Evolutionary conservation across 768 basidiomycete genomes (phyloP).

Genomic region (Solioccasus polychromus): DNA sequence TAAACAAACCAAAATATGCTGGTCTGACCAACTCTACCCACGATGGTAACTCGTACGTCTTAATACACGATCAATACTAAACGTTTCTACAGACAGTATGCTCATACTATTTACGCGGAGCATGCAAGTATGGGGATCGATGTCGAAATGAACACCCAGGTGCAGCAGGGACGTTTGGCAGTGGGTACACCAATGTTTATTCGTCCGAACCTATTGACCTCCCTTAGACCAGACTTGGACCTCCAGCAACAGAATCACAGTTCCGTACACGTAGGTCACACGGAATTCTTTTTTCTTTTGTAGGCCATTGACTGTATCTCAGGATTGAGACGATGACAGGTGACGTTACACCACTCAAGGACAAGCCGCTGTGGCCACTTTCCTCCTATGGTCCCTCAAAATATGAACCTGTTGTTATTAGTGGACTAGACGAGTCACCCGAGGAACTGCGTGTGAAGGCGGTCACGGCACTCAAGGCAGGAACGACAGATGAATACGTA

Average conservation of each 20-base stretch:
- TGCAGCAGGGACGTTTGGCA: constrained; percentile 43
- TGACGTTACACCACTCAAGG: constrained; percentile 58
- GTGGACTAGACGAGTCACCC: constrained; percentile 65
- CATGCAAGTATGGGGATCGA: constrained; percentile 60
- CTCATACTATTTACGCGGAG: constrained; percentile 58
- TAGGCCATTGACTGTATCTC: background rate
- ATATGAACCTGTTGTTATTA: constrained; percentile 61
- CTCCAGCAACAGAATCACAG: constrained; percentile 22
- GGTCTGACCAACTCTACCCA: background rate
- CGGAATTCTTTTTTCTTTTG: background rate
- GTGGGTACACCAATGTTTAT: constrained; percentile 40
- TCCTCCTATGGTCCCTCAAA: constrained; percentile 80
- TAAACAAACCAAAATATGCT: constrained; percentile 10
- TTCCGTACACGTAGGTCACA: constrained; percentile 40
- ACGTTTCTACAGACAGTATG: constrained; percentile 47
- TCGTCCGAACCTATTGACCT: constrained; percentile 12
- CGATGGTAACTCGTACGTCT: constrained; percentile 14
- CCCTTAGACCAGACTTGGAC: constrained; percentile 42
- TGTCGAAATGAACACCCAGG: constrained; percentile 68
- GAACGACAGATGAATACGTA: constrained; percentile 67
- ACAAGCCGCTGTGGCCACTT: constrained; percentile 78
- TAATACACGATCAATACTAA: background rate
- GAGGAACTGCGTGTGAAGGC: constrained; percentile 79
- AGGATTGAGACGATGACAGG: constrained; percentile 61
- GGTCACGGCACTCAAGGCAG: constrained; percentile 49